Evolutionary conservation across 140 eudicot genomes (phyloP).

Genomic region (Senecio squalidus): DNA sequence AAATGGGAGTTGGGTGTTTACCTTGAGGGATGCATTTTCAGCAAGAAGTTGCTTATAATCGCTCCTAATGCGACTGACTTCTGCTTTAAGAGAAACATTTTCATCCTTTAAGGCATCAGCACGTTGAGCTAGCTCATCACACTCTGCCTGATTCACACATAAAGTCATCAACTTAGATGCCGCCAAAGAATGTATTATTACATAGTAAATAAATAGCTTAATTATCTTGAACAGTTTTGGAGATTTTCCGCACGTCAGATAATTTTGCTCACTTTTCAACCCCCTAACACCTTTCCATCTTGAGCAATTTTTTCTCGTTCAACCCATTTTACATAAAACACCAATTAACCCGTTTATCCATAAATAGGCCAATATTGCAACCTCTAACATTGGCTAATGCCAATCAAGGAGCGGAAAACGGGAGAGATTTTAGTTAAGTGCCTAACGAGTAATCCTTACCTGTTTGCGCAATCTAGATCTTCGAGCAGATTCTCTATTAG

Average conservation of each 20-base stretch:
- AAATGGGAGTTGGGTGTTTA: not conserved
- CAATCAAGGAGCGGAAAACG: not conserved
- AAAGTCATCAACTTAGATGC: no score
- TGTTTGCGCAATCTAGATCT: constrained; percentile 94
- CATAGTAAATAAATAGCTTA: not conserved
- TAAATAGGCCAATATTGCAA: not conserved
- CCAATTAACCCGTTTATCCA: not conserved
- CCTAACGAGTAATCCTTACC: constrained; percentile 23
- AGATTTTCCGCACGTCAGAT: not conserved
- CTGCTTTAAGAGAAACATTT: constrained; percentile 19
- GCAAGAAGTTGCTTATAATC: not conserved
- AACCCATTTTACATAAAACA: no score
- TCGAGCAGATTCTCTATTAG: constrained; percentile 98
- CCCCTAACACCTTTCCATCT: no score
- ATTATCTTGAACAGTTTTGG: not conserved
- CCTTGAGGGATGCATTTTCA: not conserved
- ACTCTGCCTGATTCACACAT: not conserved
- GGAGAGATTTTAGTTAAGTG: not conserved
- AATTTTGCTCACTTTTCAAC: not conserved
- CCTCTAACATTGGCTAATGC: not conserved
- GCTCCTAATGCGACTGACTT: not conserved
- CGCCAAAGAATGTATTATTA: no score
- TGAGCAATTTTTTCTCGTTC: no score
- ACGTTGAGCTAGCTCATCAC: no score
- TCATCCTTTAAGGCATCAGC: no score